phyloP scores from a whole-genome alignment of 805 yeast species.

The Debaryomyces castellii region DNA sequence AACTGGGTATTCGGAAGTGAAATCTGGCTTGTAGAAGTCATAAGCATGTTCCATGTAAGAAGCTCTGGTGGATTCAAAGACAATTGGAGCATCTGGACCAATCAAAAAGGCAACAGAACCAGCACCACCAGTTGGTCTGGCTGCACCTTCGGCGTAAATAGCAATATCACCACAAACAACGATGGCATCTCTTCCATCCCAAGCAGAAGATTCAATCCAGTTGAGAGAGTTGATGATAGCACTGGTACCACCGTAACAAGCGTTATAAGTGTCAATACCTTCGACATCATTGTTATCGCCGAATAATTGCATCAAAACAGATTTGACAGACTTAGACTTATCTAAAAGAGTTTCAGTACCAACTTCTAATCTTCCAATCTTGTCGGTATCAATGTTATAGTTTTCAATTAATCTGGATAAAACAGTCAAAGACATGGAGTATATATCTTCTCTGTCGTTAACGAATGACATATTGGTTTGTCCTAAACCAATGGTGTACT shows the following conservation, averaged over 20 bases:
- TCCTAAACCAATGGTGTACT: constrained; percentile 97
- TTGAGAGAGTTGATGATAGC: constrained; percentile 91
- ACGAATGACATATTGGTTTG: constrained; percentile 98
- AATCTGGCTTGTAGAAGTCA: constrained; percentile 97
- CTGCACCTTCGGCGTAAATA: constrained; percentile 93
- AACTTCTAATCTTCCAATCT: constrained; percentile 93
- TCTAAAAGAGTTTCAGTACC: constrained; percentile 97
- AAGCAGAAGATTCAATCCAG: constrained; percentile 93
- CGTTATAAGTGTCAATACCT: constrained; percentile 94
- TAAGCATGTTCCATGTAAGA: constrained; percentile 95
- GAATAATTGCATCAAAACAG: constrained; percentile 91
- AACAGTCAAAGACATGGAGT: constrained; percentile 91
- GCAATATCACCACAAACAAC: constrained; percentile 99
- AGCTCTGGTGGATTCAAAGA: constrained; percentile 85
- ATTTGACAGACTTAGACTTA: constrained; percentile 94
- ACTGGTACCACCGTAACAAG: constrained; percentile 98
- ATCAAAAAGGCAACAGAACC: constrained; percentile 93
- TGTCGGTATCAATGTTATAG: constrained; percentile 76
- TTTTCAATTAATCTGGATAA: constrained; percentile 72
- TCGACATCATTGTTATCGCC: constrained; percentile 88
- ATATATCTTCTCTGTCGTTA: constrained; percentile 95
- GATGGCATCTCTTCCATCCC: constrained; percentile 98
- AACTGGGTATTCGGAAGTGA: constrained; percentile 92
- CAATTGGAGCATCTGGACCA: constrained; percentile 98
- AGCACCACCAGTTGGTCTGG: constrained; percentile 99